Percentiles rank a stretch among this genome's conserved stretches.
Conservation (phyloP, 805 yeast species). For the Yarrowia sp. region DNA sequence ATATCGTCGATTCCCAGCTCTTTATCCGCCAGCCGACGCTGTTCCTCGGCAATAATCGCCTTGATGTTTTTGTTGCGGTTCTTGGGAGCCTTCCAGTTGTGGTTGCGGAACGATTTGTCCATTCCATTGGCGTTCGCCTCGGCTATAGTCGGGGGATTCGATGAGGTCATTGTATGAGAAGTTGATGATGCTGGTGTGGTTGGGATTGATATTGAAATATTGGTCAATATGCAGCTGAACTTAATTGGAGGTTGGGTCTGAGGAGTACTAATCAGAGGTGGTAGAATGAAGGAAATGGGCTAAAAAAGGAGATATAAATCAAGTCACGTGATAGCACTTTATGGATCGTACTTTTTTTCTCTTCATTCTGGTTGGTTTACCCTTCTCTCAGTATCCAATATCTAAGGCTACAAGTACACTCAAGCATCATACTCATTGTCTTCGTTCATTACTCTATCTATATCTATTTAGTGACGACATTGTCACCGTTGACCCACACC, state of each 20-base stretch:
- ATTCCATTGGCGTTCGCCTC: slow-evolving; percentile 12
- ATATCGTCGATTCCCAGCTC: slow-evolving; percentile 42
- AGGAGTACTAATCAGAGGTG: too few species aligned
- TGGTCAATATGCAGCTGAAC: too few species aligned
- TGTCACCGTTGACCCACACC: slow-evolving; percentile 81
- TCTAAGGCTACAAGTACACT: too few species aligned
- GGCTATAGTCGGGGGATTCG: slow-evolving; percentile 2
- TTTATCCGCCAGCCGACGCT: slow-evolving; percentile 52
- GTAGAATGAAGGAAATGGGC: too few species aligned
- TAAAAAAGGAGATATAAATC: too few species aligned
- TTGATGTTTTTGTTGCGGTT: slow-evolving; percentile 70
- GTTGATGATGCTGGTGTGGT: not conserved
- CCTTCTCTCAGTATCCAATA: too few species aligned
- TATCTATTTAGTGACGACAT: slow-evolving; percentile 41
- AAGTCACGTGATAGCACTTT: too few species aligned
- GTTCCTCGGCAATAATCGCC: slow-evolving; percentile 76
- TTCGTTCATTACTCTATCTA: not conserved
- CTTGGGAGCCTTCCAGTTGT: slow-evolving; percentile 50
- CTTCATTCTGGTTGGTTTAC: too few species aligned
- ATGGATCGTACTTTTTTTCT: too few species aligned
- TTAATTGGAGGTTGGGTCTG: too few species aligned
- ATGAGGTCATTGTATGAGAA: not conserved
- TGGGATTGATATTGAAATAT: too few species aligned
- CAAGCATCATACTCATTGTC: too few species aligned
- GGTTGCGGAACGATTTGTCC: slow-evolving; percentile 53